Evolutionary conservation across 495 filamentous ascomycete genomes (phyloP), one percentile per base, ranked within the genome.

Genomic region (Xylaria cubensis): DNA sequence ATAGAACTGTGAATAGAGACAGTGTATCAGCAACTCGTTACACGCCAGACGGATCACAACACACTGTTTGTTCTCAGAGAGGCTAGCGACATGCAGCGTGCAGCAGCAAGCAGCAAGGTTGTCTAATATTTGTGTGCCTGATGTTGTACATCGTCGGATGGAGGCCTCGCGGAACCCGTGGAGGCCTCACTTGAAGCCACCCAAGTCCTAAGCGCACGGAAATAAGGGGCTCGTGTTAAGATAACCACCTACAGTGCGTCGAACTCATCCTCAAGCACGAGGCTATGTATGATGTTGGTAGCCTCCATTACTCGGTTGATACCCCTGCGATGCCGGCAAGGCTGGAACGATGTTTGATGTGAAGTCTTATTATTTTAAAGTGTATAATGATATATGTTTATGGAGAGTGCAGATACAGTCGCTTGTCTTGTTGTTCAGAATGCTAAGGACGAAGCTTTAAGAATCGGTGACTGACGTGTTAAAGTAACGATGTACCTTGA

Each of bases 241-340:
- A 51, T 24, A 8, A 73, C 72, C 58, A 74, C 80, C 68, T 77
- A 86, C 84, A 86, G 77, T 44, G 83, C 83, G 74, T 86, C 85
- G 58, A 85, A 85, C 73, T 86, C 84, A 19, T 85, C 82, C 51
- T 82, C 80, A 39, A 80, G 44, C 32, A 85, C 79, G 53, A 85
- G 72, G 66, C 78, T 80, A 67, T 84, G 75, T 44, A 80, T 72
- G 68, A 80, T 74, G 69, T 80, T 71, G 70, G 74, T 78, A 51
- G 78, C 77, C 64, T 79, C 77, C 77, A 79, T 63, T 2, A 56
- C 55, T 59, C 19, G 3, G 17, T n/a, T 19, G 15, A 32, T 29
- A 8, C 29, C 4, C 4, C 29, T 19, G 10, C 29, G 10, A 21
- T 41, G 58, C 15, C 8, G 19, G 58, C 58, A 41, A 10, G 32